A percentile compares a stretch with the other conserved stretches of the same genome.
phyloP scores from a whole-genome alignment of 306 rosid genomes.

The Mucuna pruriens region DNA sequence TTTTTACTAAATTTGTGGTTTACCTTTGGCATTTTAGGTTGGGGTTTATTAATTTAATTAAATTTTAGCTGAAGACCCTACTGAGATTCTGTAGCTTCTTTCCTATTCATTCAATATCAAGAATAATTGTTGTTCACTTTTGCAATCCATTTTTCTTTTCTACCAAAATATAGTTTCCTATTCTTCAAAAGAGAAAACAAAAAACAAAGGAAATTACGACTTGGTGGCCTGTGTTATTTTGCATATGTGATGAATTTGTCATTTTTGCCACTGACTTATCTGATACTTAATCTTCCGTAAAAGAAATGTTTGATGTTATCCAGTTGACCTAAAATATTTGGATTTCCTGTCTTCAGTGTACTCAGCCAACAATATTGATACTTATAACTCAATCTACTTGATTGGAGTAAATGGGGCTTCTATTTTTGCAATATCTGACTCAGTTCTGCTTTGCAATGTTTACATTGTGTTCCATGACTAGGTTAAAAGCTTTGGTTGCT shows the following conservation, averaged over 20 bases:
- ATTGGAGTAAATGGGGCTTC: background rate
- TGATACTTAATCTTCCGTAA: background rate
- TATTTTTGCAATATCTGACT: background rate
- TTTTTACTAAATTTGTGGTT: background rate
- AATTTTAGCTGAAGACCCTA: background rate
- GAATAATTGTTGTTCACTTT: background rate
- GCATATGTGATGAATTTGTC: background rate
- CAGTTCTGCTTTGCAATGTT: background rate
- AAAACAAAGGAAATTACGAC: background rate
- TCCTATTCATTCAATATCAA: background rate
- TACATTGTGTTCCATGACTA: slow-evolving; percentile 41
- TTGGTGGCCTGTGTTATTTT: slow-evolving; percentile 2
- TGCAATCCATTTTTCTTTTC: background rate
- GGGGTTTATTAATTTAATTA: background rate
- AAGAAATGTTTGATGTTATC: background rate
- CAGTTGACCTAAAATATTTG: background rate
- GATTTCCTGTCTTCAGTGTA: background rate
- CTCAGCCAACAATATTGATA: background rate
- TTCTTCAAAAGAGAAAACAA: background rate
- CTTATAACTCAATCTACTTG: background rate
- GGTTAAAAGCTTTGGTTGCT: slow-evolving; percentile 95
- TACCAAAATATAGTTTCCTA: background rate
- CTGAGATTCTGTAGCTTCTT: background rate
- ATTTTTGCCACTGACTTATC: background rate
- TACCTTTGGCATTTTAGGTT: background rate